Base-by-base conservation (phyloP, 208 protist species). In the Acanthamoeba quina region DNA sequence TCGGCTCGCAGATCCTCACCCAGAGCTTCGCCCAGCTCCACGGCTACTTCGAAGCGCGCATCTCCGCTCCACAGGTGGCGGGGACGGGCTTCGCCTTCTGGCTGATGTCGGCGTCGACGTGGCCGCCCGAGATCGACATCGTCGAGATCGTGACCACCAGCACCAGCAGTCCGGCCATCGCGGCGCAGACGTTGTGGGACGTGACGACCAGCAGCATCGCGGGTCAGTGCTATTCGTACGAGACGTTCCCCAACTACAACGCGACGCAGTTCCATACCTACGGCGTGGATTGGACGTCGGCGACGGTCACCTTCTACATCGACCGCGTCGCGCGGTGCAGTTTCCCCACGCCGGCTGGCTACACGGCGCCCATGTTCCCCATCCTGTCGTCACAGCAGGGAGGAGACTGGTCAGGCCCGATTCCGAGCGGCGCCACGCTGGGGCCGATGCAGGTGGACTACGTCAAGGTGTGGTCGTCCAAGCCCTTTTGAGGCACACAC, bases 271-370 rank as follows among this genome's bases (percentile, higher is more conserved):
- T 82, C 41, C 72, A 82, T 56, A 82, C 72, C 41, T 82, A 82
- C 44, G 72, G 72, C 34, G 72, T 82, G 6, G 17, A 82, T 41
- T 82, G 72, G 41, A 82, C 72, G 72, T 10, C 72, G 37, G 49
- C 41, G 44, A 82, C 72, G 44, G 72, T 82, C 41, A 82, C 72
- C 41, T 82, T 82, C 72, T 82, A 82, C 72, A 82, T 82, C 72
- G 72, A 82, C 26, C 72, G 72, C 41, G 72, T 82, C 4, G 72
- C 72, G 3, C 72, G 72, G 17, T 82, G 72, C 72, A 56, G 72
- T 41, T 82, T 82, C 44, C 21, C 72, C 11, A 82, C 72, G 44
- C 72, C 72, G 0, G 24, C 72, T 41, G 72, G 72, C 13, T 82
- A 82, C 72, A 82, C 72, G 21, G 19, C 13, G 34, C 72, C 72